Conservation (phyloP, 1,284 basidiomycete genomes). For the Leccinum angustisporum region DNA sequence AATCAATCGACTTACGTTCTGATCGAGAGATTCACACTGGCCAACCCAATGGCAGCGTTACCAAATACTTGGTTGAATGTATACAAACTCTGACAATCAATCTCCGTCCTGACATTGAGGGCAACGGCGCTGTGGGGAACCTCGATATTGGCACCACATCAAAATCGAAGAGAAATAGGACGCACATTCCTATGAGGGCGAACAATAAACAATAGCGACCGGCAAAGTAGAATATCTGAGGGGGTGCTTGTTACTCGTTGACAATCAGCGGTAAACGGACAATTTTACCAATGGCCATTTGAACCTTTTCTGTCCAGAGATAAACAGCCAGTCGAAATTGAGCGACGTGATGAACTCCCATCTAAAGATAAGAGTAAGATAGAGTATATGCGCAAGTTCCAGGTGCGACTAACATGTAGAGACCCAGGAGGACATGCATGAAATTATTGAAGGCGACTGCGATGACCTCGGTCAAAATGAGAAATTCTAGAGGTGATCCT, state of each 20-base stretch:
- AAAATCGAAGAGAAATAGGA: not conserved
- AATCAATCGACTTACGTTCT: slow-evolving; percentile 53
- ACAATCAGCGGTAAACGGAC: not conserved
- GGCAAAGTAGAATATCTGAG: slow-evolving; percentile 70
- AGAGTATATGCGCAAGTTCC: slow-evolving; percentile 13
- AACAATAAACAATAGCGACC: slow-evolving; percentile 70
- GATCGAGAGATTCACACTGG: slow-evolving; percentile 77
- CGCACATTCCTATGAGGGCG: slow-evolving; percentile 72
- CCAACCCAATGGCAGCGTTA: slow-evolving; percentile 70
- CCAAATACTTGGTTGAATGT: slow-evolving; percentile 74
- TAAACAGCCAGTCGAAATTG: slow-evolving; percentile 65
- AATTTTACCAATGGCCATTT: slow-evolving; percentile 58
- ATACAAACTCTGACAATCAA: slow-evolving; percentile 49
- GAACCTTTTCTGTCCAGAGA: slow-evolving; percentile 59
- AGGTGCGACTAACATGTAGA: slow-evolving; percentile 54
- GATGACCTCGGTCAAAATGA: slow-evolving; percentile 11
- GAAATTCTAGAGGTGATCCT: not conserved
- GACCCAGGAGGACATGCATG: slow-evolving; percentile 64
- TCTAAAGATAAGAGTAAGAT: slow-evolving; percentile 30
- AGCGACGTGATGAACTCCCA: slow-evolving; percentile 69
- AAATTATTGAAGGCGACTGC: slow-evolving; percentile 61
- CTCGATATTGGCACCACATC: not conserved
- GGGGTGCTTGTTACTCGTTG: slow-evolving; percentile 2
- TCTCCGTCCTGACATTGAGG: slow-evolving; percentile 34
- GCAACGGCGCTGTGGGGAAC: slow-evolving; percentile 24